Evolutionary conservation across 257 asterid species (phyloP).

Genomic region (Linderniella brevidens): DNA sequence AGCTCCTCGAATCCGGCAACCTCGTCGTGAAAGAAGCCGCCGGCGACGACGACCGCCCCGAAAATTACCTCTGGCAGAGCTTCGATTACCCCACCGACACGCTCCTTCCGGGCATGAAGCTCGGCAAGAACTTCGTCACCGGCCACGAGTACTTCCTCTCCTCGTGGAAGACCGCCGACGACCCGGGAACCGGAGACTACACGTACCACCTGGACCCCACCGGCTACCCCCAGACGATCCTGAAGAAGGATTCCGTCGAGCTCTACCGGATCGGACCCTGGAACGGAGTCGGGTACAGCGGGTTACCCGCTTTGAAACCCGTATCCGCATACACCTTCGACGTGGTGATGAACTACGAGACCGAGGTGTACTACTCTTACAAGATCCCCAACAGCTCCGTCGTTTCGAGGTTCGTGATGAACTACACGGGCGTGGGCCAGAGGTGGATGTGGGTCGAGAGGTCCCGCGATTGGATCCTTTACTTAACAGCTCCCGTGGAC

Average conservation of each 20-base stretch:
- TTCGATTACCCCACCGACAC: slow-evolving; percentile 74
- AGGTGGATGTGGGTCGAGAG: slow-evolving; percentile 49
- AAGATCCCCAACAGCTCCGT: slow-evolving; percentile 23
- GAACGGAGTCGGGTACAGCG: slow-evolving; percentile 76
- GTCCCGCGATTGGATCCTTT: slow-evolving; percentile 31
- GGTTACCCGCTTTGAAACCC: slow-evolving; percentile 77
- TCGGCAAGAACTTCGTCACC: slow-evolving; percentile 71
- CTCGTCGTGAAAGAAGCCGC: slow-evolving; percentile 24
- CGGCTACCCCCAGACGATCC: slow-evolving; percentile 48
- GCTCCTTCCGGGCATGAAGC: slow-evolving; percentile 76
- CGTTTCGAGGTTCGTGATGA: slow-evolving; percentile 37
- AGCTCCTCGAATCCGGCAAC: slow-evolving; percentile 51
- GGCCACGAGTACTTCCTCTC: slow-evolving; percentile 37
- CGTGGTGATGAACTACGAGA: slow-evolving; percentile 17
- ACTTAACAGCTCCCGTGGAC: slow-evolving; percentile 8
- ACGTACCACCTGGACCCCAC: slow-evolving; percentile 32
- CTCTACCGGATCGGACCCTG: slow-evolving; percentile 77
- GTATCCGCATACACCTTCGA: slow-evolving; percentile 21
- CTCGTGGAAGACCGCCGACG: slow-evolving; percentile 48
- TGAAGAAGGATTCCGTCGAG: slow-evolving; percentile 10
- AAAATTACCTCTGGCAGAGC: slow-evolving; percentile 51
- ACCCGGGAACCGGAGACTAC: slow-evolving; percentile 62
- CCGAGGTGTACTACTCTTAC: slow-evolving; percentile 32
- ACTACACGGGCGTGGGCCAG: slow-evolving; percentile 22
- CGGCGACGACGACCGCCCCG: neutral